Conservation (phyloP, 805 yeast genomes). For the Osmozyma mogii region DNA sequence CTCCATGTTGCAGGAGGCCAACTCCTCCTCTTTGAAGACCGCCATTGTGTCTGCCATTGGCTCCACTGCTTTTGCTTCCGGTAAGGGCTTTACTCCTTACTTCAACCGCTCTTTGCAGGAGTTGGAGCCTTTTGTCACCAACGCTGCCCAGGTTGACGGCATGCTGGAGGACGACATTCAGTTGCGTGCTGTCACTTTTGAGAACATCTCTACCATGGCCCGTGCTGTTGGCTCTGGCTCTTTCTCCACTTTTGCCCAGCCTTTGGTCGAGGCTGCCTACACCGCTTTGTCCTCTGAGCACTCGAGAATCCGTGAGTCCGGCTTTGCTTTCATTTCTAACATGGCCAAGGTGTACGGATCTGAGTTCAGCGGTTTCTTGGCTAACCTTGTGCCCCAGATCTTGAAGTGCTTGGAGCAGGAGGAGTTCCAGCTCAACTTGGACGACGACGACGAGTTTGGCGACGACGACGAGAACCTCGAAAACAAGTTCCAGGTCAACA, state of each 20-base stretch:
- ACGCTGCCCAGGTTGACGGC: slow-evolving; percentile 62
- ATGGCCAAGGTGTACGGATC: slow-evolving; percentile 92
- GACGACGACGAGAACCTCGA: slow-evolving; percentile 55
- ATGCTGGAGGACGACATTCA: slow-evolving; percentile 84
- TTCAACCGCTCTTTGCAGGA: slow-evolving; percentile 73
- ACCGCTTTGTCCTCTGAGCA: slow-evolving; percentile 67
- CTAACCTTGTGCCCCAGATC: slow-evolving; percentile 74
- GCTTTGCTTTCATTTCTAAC: slow-evolving; percentile 86
- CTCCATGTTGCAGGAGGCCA: slow-evolving; percentile 70
- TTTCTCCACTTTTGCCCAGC: slow-evolving; percentile 78
- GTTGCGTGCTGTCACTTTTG: slow-evolving; percentile 86
- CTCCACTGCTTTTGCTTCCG: slow-evolving; percentile 93
- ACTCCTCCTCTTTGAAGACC: slow-evolving; percentile 64
- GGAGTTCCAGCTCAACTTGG: slow-evolving; percentile 65
- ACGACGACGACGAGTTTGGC: slow-evolving; percentile 41
- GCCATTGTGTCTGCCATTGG: slow-evolving; percentile 94
- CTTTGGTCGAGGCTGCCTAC: slow-evolving; percentile 83
- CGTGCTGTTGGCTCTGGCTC: slow-evolving; percentile 92
- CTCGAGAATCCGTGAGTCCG: slow-evolving; percentile 87
- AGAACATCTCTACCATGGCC: slow-evolving; percentile 90
- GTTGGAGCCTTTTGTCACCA: slow-evolving; percentile 74
- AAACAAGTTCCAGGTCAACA: slow-evolving; percentile 77
- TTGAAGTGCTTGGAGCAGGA: slow-evolving; percentile 78
- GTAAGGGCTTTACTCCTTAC: slow-evolving; percentile 79
- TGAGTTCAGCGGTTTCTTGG: slow-evolving; percentile 81